Percentiles rank a stretch among this genome's conserved stretches.
phyloP scores from a whole-genome alignment of 176 grass and related monocot species.

The Elaeis guineensis region DNA sequence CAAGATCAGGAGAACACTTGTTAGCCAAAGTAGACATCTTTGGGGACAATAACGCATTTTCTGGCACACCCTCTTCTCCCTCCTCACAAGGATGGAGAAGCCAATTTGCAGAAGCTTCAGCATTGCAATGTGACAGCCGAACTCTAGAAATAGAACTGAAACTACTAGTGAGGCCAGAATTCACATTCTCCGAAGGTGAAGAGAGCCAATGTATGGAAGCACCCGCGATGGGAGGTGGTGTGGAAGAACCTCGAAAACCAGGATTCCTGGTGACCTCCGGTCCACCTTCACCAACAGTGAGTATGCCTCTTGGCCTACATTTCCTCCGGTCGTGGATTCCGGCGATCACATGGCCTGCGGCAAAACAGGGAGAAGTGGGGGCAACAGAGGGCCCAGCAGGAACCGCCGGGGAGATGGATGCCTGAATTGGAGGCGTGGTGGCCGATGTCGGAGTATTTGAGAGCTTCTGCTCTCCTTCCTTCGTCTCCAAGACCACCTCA shows the following conservation, averaged over 20 bases:
- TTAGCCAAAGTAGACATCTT: slow-evolving; percentile 5
- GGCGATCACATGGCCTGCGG: slow-evolving; percentile 8
- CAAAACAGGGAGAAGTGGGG: slow-evolving; percentile 8
- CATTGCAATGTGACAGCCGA: slow-evolving; percentile 28
- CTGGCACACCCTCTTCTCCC: slow-evolving; percentile 5
- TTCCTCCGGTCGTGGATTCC: slow-evolving; percentile 16
- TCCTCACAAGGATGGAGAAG: slow-evolving; percentile 29
- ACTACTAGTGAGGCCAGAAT: slow-evolving; percentile 7
- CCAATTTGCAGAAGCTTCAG: slow-evolving; percentile 55
- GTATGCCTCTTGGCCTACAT: slow-evolving; percentile 73
- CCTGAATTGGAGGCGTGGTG: slow-evolving; percentile 13
- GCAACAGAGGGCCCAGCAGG: background rate
- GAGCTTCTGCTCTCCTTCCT: background rate
- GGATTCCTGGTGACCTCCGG: slow-evolving; percentile 17
- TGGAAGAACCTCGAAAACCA: slow-evolving; percentile 17
- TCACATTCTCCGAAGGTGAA: slow-evolving; percentile 24
- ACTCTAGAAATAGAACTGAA: slow-evolving; percentile 21
- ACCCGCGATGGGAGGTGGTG: slow-evolving; percentile 18
- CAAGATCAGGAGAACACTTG: slow-evolving; percentile 26
- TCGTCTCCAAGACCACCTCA: background rate
- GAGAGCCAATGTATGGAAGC: slow-evolving; percentile 87
- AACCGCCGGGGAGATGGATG: slow-evolving; percentile 14
- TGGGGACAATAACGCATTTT: slow-evolving; percentile 37
- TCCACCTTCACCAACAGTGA: slow-evolving; percentile 29
- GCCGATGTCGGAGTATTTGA: slow-evolving; percentile 2